A percentile compares a stretch with the other conserved stretches of the same genome.
phyloP scores from a whole-genome alignment of 371 early-diverging fungal genomes.

The Mortierella sp. region DNA sequence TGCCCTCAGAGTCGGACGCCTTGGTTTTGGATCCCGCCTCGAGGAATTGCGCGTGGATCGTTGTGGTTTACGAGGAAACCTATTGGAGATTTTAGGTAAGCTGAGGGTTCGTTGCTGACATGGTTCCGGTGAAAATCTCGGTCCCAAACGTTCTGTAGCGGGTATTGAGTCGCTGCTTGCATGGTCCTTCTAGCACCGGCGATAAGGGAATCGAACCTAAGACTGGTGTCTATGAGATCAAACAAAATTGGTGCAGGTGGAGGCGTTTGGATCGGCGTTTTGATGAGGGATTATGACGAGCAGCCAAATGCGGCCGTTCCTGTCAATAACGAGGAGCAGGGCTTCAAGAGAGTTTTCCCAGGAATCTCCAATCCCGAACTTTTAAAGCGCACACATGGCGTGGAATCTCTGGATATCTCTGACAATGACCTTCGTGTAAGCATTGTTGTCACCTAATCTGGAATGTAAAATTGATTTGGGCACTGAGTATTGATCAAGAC shows the following conservation, averaged over 20 bases:
- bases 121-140: no score
- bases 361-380: slow-evolving; percentile 46
- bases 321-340: slow-evolving; percentile 52
- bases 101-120: background rate
- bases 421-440: slow-evolving; percentile 66
- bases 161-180: no score
- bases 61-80: slow-evolving; percentile 61
- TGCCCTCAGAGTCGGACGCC: slow-evolving; percentile 56
- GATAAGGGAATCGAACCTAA: slow-evolving; percentile 62
- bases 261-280: slow-evolving; percentile 70
- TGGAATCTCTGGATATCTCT: slow-evolving; percentile 60
- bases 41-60: slow-evolving; percentile 66
- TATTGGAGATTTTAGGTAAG: slow-evolving; percentile 64
- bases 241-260: slow-evolving; percentile 64
- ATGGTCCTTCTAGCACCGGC: slow-evolving; percentile 60
- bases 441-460: background rate
- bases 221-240: slow-evolving; percentile 62
- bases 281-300: slow-evolving; percentile 72
- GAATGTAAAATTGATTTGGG: background rate
- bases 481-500: background rate
- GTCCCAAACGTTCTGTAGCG: no score
- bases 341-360: slow-evolving; percentile 51
- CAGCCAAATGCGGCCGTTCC: slow-evolving; percentile 35
- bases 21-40: slow-evolving; percentile 58
- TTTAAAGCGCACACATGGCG: slow-evolving; percentile 53